A percentile compares a stretch with the other conserved stretches of the same genome.
These are phyloP conservation scores for Scheffersomyces spartinae DNA, from an alignment of 805 yeast genomes.

Conservation along the genomic window DNA sequence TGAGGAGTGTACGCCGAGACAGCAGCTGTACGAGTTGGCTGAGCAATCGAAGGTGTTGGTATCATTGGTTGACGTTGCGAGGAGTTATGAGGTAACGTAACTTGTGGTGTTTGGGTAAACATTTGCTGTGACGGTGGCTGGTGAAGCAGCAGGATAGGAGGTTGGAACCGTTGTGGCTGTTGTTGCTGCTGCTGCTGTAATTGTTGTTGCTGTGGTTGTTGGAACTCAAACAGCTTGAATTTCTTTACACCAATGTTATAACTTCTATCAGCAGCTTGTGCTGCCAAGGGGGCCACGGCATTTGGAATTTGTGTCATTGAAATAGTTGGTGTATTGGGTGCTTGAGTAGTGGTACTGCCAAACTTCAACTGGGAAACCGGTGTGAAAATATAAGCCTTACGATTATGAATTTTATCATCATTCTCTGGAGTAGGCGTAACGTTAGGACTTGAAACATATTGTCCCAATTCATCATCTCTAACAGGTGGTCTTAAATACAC, in stretches of 20 bases:
- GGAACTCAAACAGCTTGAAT: slow-evolving; percentile 1
- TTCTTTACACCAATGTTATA: slow-evolving; percentile 6
- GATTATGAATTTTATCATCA: slow-evolving; percentile 22
- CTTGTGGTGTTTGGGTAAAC: slow-evolving; percentile 2
- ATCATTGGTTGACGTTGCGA: slow-evolving; percentile 3
- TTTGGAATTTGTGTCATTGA: not conserved
- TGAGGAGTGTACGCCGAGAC: slow-evolving; percentile 7
- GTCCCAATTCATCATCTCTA: slow-evolving; percentile 75
- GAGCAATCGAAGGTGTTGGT: slow-evolving; percentile 1
- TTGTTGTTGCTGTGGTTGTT: slow-evolving; percentile 10
- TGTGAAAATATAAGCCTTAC: slow-evolving; percentile 31
- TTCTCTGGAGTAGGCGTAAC: slow-evolving; percentile 26
- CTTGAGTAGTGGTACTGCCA: not conserved
- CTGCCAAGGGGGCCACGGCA: slow-evolving; percentile 3
- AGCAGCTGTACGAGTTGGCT: slow-evolving; percentile 8
- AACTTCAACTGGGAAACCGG: slow-evolving; percentile 31
- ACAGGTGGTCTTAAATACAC: slow-evolving; percentile 71
- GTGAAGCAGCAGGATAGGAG: too few relatives aligned
- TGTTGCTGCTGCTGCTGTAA: slow-evolving; percentile 6
- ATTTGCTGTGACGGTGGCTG: slow-evolving; percentile 1
- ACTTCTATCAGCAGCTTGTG: slow-evolving; percentile 4
- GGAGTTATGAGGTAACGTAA: too few relatives aligned
- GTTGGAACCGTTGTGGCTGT: slow-evolving; percentile 2
- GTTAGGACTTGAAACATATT: slow-evolving; percentile 37
- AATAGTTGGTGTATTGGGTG: not conserved